These are phyloP conservation scores for Gamarada debralockiae DNA, from an alignment of 495 filamentous ascomycete species.

Conservation along the genomic window DNA sequence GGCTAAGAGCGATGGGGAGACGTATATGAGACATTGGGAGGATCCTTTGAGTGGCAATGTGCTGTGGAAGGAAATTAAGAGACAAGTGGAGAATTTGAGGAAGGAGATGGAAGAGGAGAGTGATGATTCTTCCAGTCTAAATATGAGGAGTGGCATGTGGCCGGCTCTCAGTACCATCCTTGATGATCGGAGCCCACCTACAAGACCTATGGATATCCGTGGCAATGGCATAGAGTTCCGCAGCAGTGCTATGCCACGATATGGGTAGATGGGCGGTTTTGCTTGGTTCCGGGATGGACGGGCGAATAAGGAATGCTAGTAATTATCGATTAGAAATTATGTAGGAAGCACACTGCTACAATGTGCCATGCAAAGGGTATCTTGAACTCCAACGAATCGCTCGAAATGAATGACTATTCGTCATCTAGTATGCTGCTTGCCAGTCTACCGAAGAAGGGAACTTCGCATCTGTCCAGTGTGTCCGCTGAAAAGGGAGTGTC, in stretches of 20 bases:
- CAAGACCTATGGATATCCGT: constrained; percentile 6
- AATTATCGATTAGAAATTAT: constrained; percentile 19
- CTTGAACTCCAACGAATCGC: constrained; percentile 7
- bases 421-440: constrained; percentile 91
- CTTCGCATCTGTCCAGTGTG: constrained; percentile 75
- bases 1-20: constrained; percentile 12
- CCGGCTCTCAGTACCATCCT: constrained; percentile 3
- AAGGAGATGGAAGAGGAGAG: constrained; percentile 45
- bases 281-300: too few relatives aligned
- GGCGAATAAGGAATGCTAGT: not conserved
- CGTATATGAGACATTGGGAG: constrained; percentile 26
- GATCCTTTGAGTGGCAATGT: constrained; percentile 40
- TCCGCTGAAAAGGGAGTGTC: constrained; percentile 50
- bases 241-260: constrained; percentile 9
- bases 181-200: constrained; percentile 1
- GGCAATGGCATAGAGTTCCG: too few relatives aligned
- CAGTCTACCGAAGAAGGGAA: constrained; percentile 81
- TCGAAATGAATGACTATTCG: constrained; percentile 50
- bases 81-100: constrained; percentile 49
- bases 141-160: constrained; percentile 12
- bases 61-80: constrained; percentile 54
- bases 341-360: constrained; percentile 2
- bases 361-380: constrained; percentile 15
- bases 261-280: too few relatives aligned
- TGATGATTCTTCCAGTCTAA: not conserved